These are phyloP conservation scores for Rhynchosporium agropyri DNA, from an alignment of 2,329 filamentous ascomycete species.

Conservation along the genomic window DNA sequence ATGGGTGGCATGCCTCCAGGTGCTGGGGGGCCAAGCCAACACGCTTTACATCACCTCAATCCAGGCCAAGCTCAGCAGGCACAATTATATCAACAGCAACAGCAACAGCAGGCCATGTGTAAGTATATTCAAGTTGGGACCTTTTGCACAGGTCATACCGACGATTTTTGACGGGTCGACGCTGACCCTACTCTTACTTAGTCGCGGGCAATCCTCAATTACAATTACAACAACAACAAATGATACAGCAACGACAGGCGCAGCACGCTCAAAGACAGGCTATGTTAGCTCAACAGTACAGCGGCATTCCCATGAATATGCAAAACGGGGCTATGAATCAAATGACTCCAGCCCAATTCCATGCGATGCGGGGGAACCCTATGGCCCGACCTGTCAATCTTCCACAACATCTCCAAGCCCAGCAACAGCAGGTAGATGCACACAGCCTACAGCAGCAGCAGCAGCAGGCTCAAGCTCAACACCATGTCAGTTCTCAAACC, in stretches of 20 bases:
- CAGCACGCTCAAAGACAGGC: conserved; percentile 51
- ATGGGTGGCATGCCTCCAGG: conserved; percentile 78
- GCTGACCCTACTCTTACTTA: conserved; percentile 16
- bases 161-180: conserved; percentile 11
- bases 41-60: conserved; percentile 72
- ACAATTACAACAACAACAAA: conserved; percentile 42
- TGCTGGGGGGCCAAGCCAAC: conserved; percentile 58
- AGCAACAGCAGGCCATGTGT: conserved; percentile 31
- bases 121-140: conserved; percentile 32
- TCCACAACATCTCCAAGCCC: conserved; percentile 49
- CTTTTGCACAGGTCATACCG: background rate
- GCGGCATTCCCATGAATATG: conserved; percentile 55
- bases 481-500: conserved; percentile 29
- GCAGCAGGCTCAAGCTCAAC: conserved; percentile 46
- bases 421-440: conserved; percentile 44
- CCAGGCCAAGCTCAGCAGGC: conserved; percentile 50
- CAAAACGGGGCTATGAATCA: conserved; percentile 54
- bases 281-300: conserved; percentile 57
- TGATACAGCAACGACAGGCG: conserved; percentile 34
- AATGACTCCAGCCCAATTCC: conserved; percentile 55
- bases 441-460: conserved; percentile 46
- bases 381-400: conserved; percentile 51
- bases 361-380: conserved; percentile 50
- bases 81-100: conserved; percentile 34
- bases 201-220: conserved; percentile 18